These are phyloP conservation scores for Amanita exitialis DNA, from an alignment of 768 basidiomycete genomes.

Conservation along the genomic window DNA sequence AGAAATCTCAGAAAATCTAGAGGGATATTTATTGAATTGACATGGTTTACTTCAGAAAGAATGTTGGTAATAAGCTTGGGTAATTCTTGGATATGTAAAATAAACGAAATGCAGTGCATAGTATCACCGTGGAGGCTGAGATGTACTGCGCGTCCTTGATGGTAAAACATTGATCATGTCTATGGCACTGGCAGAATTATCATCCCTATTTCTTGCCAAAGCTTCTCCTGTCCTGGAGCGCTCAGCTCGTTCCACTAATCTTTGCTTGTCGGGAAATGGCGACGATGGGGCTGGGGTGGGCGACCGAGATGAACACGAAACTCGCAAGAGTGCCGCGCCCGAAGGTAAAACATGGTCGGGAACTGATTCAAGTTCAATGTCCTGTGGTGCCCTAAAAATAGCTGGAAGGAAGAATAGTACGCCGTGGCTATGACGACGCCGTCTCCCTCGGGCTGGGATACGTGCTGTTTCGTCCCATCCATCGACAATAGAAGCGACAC, in stretches of 20 bases:
- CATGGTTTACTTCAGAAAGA: background rate
- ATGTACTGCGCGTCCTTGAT: background rate
- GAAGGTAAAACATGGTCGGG: conserved; percentile 16
- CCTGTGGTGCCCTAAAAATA: conserved; percentile 49
- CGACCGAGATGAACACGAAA: conserved; percentile 17
- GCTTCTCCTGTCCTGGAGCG: conserved; percentile 10
- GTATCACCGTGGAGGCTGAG: background rate
- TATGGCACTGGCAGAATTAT: background rate
- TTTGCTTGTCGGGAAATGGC: conserved; percentile 3
- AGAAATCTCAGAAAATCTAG: conserved; percentile 16
- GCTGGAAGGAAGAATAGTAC: conserved; percentile 79
- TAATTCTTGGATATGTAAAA: background rate
- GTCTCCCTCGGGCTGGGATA: conserved; percentile 37
- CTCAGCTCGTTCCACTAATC: background rate
- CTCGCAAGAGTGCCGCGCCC: conserved; percentile 1
- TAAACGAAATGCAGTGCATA: background rate
- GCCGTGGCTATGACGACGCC: conserved; percentile 40
- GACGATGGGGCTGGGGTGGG: conserved; percentile 1
- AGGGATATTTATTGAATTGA: conserved; percentile 10
- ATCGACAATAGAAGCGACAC: conserved; percentile 38
- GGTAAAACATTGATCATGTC: background rate
- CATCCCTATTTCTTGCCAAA: background rate
- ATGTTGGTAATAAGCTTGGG: background rate
- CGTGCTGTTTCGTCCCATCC: conserved; percentile 30
- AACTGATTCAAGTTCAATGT: conserved; percentile 32